Evolutionary conservation across 2,329 filamentous ascomycete genomes (phyloP).

Genomic region (Paecilomyces niveus): DNA sequence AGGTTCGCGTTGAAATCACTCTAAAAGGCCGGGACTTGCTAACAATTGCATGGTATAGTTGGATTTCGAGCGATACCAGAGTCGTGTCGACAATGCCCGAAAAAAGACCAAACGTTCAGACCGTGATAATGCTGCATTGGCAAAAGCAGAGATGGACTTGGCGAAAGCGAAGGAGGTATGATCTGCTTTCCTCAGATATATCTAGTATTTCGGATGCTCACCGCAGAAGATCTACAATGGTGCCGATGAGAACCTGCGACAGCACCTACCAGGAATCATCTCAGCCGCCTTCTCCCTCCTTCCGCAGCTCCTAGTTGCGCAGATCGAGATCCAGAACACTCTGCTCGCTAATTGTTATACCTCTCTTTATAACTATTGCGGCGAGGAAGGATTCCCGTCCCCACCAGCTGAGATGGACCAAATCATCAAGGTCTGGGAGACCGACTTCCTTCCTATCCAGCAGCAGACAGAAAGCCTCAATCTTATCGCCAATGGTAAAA

Average conservation of each 20-base stretch:
- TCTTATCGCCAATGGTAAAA: conserved; percentile 60
- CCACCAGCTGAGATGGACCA: conserved; percentile 66
- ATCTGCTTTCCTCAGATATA: neutral
- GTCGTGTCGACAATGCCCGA: conserved; percentile 60
- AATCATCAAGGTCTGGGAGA: conserved; percentile 60
- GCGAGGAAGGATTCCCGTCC: conserved; percentile 61
- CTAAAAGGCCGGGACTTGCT: conserved; percentile 2
- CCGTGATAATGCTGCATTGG: conserved; percentile 64
- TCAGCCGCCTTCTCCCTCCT: conserved; percentile 65
- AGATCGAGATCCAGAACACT: conserved; percentile 70
- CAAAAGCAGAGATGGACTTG: conserved; percentile 66
- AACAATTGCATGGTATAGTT: conserved; percentile 36
- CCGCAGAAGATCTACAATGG: conserved; percentile 58
- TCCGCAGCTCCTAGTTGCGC: conserved; percentile 60
- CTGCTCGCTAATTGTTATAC: conserved; percentile 75
- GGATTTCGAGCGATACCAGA: conserved; percentile 72
- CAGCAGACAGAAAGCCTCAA: conserved; percentile 59
- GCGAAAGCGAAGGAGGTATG: conserved; percentile 57
- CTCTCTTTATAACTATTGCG: conserved; percentile 64
- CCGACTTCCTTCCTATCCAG: conserved; percentile 56
- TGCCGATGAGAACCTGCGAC: conserved; percentile 66
- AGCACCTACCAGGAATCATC: conserved; percentile 65
- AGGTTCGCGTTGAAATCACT: conserved; percentile 35
- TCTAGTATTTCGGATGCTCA: conserved; percentile 7
- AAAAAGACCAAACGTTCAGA: conserved; percentile 64